phyloP scores from a whole-genome alignment of 768 basidiomycete genomes.

The Tulasnella sp. region DNA sequence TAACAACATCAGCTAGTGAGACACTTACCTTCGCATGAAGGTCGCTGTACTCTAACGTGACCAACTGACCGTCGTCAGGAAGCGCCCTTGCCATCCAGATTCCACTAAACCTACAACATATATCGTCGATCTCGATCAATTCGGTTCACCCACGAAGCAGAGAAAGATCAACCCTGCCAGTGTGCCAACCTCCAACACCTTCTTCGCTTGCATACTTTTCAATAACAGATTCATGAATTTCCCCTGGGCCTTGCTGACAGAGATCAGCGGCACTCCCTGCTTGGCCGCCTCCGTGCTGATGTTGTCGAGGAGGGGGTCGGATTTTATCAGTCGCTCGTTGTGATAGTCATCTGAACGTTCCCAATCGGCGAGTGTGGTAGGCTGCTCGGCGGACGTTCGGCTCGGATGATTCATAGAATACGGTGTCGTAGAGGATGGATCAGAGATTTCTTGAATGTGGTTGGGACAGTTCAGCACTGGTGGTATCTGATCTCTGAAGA shows the following conservation, averaged over 20 bases:
- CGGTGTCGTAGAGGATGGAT: too few species aligned
- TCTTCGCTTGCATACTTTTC: slow-evolving; percentile 41
- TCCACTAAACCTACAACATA: slow-evolving; percentile 24
- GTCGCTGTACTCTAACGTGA: slow-evolving; percentile 27
- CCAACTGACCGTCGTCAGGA: slow-evolving; percentile 26
- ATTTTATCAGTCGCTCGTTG: slow-evolving; percentile 12
- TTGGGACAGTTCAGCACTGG: too few species aligned
- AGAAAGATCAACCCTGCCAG: slow-evolving; percentile 43
- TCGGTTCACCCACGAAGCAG: not conserved
- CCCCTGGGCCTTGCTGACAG: slow-evolving; percentile 34
- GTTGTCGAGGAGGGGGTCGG: slow-evolving; percentile 15
- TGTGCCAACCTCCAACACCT: slow-evolving; percentile 55
- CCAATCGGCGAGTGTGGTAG: slow-evolving; percentile 7
- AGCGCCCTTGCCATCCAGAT: slow-evolving; percentile 27
- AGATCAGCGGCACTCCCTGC: slow-evolving; percentile 16
- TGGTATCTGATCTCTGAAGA: too few species aligned
- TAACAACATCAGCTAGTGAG: not conserved
- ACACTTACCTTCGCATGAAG: slow-evolving; percentile 25
- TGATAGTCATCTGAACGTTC: slow-evolving; percentile 11
- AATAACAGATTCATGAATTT: slow-evolving; percentile 47
- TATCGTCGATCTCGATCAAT: not conserved
- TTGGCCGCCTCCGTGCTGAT: slow-evolving; percentile 12
- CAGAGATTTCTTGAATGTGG: too few species aligned
- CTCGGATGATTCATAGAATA: too few species aligned
- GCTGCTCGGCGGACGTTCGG: not conserved